Percentiles rank a stretch among this genome's conserved stretches.
Evolutionary conservation across 1,139 yeast species (phyloP).

Genomic region (Suhomyces bolitotheri): DNA sequence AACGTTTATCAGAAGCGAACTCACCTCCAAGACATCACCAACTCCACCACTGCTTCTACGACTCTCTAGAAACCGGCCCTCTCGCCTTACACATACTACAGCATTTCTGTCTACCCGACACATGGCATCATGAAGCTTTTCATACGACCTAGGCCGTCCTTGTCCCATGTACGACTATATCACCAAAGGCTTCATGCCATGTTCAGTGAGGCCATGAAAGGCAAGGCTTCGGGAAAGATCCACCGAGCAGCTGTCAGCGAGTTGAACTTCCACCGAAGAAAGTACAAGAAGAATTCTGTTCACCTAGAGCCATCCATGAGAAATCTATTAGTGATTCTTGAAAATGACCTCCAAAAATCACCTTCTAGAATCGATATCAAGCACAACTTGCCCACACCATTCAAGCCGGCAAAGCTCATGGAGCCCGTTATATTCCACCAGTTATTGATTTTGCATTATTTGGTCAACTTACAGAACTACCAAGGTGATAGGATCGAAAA

Average conservation of each 20-base stretch:
- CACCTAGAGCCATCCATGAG: slow-evolving; percentile 26
- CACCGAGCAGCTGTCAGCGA: slow-evolving; percentile 28
- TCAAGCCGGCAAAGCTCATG: slow-evolving; percentile 10
- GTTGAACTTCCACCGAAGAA: slow-evolving; percentile 20
- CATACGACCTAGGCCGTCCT: background rate
- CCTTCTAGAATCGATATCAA: background rate
- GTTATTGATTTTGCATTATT: background rate
- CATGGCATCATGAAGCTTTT: background rate
- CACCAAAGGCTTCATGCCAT: slow-evolving; percentile 1
- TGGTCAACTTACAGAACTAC: slow-evolving; percentile 1
- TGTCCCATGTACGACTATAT: slow-evolving; percentile 3
- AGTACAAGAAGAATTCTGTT: slow-evolving; percentile 20
- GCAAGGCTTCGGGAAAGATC: slow-evolving; percentile 23
- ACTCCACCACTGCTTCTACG: background rate
- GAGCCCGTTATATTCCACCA: slow-evolving; percentile 20
- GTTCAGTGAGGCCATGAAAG: slow-evolving; percentile 2
- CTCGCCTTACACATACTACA: too few species aligned
- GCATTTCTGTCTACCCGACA: too few species aligned
- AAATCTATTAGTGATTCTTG: slow-evolving; percentile 30
- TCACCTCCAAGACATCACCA: background rate
- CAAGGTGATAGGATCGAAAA: background rate
- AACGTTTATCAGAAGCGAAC: background rate
- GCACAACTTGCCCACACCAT: slow-evolving; percentile 10
- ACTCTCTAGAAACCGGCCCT: background rate
- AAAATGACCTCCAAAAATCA: slow-evolving; percentile 11